Percentiles rank a stretch among this genome's conserved stretches.
These are phyloP conservation scores for Cystofilobasidium bisporidii DNA, from an alignment of 768 basidiomycete genomes.

Conservation along the genomic window DNA sequence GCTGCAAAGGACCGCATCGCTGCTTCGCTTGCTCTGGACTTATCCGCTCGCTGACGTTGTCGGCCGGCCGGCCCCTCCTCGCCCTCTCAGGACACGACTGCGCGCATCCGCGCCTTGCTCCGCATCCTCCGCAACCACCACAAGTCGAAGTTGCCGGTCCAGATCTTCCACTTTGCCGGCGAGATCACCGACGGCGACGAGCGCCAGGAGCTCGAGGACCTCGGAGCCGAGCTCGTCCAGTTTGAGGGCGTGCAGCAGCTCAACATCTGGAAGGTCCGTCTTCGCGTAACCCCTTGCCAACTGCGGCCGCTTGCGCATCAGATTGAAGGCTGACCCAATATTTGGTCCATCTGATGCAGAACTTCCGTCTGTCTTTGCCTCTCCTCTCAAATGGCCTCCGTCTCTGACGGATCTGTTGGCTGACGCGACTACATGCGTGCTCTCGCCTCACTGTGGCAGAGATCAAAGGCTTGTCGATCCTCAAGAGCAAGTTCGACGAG, in stretches of 20 bases:
- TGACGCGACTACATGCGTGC: too few relatives aligned
- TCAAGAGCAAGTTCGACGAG: constrained; percentile 39
- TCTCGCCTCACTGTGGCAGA: too few relatives aligned
- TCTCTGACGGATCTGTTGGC: too few relatives aligned
- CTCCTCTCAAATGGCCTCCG: too few relatives aligned
- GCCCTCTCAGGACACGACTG: constrained; percentile 38
- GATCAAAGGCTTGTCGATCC: constrained; percentile 41
- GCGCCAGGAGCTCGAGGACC: constrained; percentile 34
- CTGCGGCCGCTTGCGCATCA: background rate
- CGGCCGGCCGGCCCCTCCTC: background rate
- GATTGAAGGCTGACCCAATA: too few relatives aligned
- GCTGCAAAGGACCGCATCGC: too few relatives aligned
- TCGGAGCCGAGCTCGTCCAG: constrained; percentile 38
- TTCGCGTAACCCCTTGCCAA: too few relatives aligned
- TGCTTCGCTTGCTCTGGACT: background rate
- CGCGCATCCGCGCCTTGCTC: constrained; percentile 39
- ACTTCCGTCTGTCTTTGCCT: constrained; percentile 37
- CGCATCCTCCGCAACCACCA: constrained; percentile 38
- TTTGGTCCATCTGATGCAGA: constrained; percentile 36
- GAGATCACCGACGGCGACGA: constrained; percentile 36
- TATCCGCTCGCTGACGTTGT: background rate
- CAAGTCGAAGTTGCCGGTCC: constrained; percentile 40
- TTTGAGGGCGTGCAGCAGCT: constrained; percentile 20
- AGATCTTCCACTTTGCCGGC: constrained; percentile 42
- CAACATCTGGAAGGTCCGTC: constrained; percentile 30